Conservation (phyloP, 352 stramenopile genomes). For the Globisporangium sylvaticum region DNA sequence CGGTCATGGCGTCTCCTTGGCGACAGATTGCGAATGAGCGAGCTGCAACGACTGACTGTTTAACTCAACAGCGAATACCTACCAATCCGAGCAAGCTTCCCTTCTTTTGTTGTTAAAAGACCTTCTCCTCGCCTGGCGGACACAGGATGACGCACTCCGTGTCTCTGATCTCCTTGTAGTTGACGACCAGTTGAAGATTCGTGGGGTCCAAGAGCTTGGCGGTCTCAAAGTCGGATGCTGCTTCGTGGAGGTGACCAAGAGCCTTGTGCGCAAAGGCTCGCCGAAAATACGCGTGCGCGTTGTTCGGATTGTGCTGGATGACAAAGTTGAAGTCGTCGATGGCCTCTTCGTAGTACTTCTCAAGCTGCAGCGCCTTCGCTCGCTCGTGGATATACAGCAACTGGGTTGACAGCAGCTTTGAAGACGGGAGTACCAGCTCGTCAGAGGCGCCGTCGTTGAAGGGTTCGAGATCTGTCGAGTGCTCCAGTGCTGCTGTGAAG, state of each 20-base stretch:
- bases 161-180: conserved; percentile 73
- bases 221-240: conserved; percentile 67
- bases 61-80: background rate
- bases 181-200: conserved; percentile 69
- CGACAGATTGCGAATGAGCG: background rate
- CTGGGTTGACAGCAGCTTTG: conserved; percentile 16
- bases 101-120: conserved; percentile 21
- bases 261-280: conserved; percentile 70
- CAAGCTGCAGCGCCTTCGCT: conserved; percentile 75
- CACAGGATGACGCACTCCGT: conserved; percentile 75
- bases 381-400: conserved; percentile 67
- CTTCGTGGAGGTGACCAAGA: conserved; percentile 47
- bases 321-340: conserved; percentile 75
- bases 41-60: conserved; percentile 9
- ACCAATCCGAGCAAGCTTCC: background rate
- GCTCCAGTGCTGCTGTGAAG: conserved; percentile 46
- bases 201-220: conserved; percentile 58
- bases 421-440: conserved; percentile 1
- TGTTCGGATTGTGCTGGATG: conserved; percentile 64
- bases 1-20: conserved; percentile 3
- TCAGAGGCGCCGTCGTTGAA: background rate
- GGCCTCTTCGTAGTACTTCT: conserved; percentile 60
- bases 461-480: conserved; percentile 14
- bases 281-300: conserved; percentile 82
- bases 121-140: conserved; percentile 54